Evolutionary conservation across 768 basidiomycete genomes (phyloP), one percentile per base, ranked within the genome.

Genomic region (Boletus sensibilis): DNA sequence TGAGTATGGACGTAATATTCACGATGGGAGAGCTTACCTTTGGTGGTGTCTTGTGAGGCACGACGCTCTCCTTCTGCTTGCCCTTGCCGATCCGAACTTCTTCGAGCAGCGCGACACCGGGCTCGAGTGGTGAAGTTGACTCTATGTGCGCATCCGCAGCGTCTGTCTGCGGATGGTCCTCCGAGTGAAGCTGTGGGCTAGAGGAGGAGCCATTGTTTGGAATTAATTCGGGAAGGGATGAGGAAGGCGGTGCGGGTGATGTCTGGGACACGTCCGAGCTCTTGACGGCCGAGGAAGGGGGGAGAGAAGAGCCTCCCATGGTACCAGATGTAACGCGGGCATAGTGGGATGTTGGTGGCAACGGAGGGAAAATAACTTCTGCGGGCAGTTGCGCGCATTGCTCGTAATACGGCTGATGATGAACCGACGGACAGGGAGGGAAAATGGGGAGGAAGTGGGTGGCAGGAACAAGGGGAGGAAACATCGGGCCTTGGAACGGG

Each of bases 391-490:
- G 79, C 16, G 81, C 55, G 55, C 83, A 85, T 38, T 78, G 81
- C 49, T 83, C 82, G 65, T 88, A 89, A 67, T 90, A 90, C 0
- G 88, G 83, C 62, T 90, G 89, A 59, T 88, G 87, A 56, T 88
- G 85, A 20, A 80, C 75, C 12, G 82, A 83, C 10, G 83, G 78
- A 11, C 81, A 79, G 14, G 79, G 74, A 31, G 81, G 84, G 61
- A 84, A 86, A 47, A 83, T 63, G 23, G 71, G 69, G 21, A 67
- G 57, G 40, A 64, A 66, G 21, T 72, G 70, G 10, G 69, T 52
- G 7, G 64, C 31, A 11, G 69, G 31, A 21, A 63, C 58, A 38
- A 72, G 53, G 21, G 68, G 49, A 29, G 58, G 70, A 1, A 70
- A 41, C 56, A 63, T 56, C 0, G 65, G 25, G 25, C 61, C 56